Evolutionary conservation across 768 basidiomycete species (phyloP).

Genomic region (Podaxis sp.): DNA sequence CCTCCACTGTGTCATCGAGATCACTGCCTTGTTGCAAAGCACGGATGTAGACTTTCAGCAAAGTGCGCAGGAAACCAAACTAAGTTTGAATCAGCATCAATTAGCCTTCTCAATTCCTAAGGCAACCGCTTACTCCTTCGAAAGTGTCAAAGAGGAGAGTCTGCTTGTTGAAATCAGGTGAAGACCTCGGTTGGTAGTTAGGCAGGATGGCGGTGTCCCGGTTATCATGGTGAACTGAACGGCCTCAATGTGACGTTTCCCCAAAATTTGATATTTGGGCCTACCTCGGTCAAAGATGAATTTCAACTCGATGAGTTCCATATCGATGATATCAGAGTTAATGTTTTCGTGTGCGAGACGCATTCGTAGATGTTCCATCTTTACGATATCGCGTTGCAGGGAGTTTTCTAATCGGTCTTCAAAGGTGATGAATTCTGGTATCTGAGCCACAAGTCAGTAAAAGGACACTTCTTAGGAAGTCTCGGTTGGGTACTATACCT

Average conservation of each 20-base stretch:
- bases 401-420: slow-evolving; percentile 83
- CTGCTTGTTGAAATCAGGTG: slow-evolving; percentile 58
- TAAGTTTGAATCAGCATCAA: slow-evolving; percentile 25
- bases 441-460: slow-evolving; percentile 36
- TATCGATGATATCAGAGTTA: slow-evolving; percentile 69
- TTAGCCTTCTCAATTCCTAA: background rate
- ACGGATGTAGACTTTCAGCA: slow-evolving; percentile 76
- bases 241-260: background rate
- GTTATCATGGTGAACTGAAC: slow-evolving; percentile 78
- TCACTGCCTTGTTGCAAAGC: slow-evolving; percentile 79
- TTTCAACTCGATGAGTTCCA: slow-evolving; percentile 82
- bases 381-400: slow-evolving; percentile 77
- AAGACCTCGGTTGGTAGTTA: slow-evolving; percentile 67
- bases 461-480: background rate
- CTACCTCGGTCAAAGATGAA: slow-evolving; percentile 76
- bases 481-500: slow-evolving; percentile 37
- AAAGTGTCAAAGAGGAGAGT: slow-evolving; percentile 62
- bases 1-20: slow-evolving; percentile 76
- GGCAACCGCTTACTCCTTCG: slow-evolving; percentile 53
- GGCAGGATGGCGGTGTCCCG: slow-evolving; percentile 80
- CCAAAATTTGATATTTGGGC: slow-evolving; percentile 21
- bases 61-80: slow-evolving; percentile 70
- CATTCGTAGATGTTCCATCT: slow-evolving; percentile 85
- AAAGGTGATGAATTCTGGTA: slow-evolving; percentile 81
- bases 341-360: slow-evolving; percentile 72